Base-by-base conservation (phyloP, 306 rosid genomes). In the Potentilla sterilis region DNA sequence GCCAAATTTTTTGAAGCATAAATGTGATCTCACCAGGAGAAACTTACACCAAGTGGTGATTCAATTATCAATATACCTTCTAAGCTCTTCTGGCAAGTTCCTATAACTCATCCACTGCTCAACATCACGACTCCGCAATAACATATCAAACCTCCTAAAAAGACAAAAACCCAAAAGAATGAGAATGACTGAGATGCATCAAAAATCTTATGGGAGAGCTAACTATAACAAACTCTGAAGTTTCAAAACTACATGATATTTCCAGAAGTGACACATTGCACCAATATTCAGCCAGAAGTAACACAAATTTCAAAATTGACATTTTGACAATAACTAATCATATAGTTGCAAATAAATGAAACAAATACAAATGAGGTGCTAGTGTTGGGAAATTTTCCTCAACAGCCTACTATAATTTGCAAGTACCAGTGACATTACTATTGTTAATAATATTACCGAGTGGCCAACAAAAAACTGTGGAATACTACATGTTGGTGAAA, bases 101-200 rank as follows among this genome's bases (percentile, higher is more conserved):
- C 97, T 93, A 52, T 89, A 95, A 47, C 84, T 83, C 98, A 91
- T 93, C 98, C 98, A 93, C 72, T 80, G 89, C 84, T 93, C 97
- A 51, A 91, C 92, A 65, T 93, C 98, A 14, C 96, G 93, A 11
- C 89, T 81, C 75, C 97, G 75, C 57, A 88, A 84, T 47, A 87
- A 86, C 97, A 81, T 91, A 80, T 93, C 97, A 62, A 89, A 77
- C 85, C 87, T 93, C 87, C 98, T 91, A n/a, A 69, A 8, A 79
- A 75, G 28, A 54, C 5, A 78, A 66, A 81, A 44, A 18, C 2
- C 24, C 69, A 16, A 59, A 43, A 70, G 12, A 22, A 11, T 61
- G 41, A 61, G 67, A 61, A 61, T 32, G 19, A 10, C n/a, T 57
- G 14, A 57, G 64, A 57, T 57, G 28, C 28, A 57, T 57, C 1